Evolutionary conservation across 768 basidiomycete species (phyloP).

Genomic region (Suillus hirtellus): DNA sequence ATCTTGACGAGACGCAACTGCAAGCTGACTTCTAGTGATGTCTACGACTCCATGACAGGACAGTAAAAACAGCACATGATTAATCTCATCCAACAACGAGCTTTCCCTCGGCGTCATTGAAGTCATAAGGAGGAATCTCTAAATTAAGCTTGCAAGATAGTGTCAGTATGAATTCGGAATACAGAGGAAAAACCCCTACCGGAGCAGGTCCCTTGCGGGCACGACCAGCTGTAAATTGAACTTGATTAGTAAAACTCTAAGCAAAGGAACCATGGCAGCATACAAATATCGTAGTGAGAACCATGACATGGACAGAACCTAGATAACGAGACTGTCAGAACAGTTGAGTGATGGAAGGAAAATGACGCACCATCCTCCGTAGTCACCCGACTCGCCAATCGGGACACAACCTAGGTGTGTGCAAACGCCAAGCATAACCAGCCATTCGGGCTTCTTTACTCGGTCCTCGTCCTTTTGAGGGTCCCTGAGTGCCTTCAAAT

Average conservation of each 20-base stretch:
- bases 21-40: slow-evolving; percentile 23
- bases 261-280: slow-evolving; percentile 29
- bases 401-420: slow-evolving; percentile 99
- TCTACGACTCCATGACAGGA: slow-evolving; percentile 22
- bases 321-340: slow-evolving; percentile 5
- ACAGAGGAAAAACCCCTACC: slow-evolving; percentile 44
- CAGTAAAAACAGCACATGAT: slow-evolving; percentile 14
- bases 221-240: slow-evolving; percentile 69
- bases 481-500: slow-evolving; percentile 89
- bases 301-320: slow-evolving; percentile 99
- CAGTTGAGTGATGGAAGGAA: not conserved
- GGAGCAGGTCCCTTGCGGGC: slow-evolving; percentile 96
- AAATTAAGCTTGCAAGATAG: slow-evolving; percentile 71
- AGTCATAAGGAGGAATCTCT: slow-evolving; percentile 86
- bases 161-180: slow-evolving; percentile 12
- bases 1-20: not conserved
- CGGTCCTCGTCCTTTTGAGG: slow-evolving; percentile 89
- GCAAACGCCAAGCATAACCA: slow-evolving; percentile 90
- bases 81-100: slow-evolving; percentile 73
- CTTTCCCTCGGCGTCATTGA: slow-evolving; percentile 87
- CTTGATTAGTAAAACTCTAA: slow-evolving; percentile 16
- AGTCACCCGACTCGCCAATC: slow-evolving; percentile 96
- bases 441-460: slow-evolving; percentile 95
- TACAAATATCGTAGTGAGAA: slow-evolving; percentile 97
- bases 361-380: slow-evolving; percentile 86